Conservation (phyloP, 2,329 filamentous ascomycete genomes). For the Dissoconium aciculare region DNA sequence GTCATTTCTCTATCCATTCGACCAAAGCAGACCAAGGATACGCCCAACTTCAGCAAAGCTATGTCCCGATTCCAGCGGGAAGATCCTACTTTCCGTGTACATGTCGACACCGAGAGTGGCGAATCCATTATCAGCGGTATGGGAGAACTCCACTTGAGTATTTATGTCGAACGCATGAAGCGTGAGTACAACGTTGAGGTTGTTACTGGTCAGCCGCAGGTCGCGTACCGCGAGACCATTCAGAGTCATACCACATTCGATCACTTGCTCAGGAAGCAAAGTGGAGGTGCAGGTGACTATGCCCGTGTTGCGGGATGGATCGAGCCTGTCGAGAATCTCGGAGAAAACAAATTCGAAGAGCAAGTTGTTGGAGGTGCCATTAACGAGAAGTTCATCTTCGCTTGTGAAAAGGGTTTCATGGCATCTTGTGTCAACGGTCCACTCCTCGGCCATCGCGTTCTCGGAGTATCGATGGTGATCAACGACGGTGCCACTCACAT, state of each 20-base stretch:
- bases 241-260: slow-evolving; percentile 69
- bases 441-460: slow-evolving; percentile 79
- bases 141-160: slow-evolving; percentile 92
- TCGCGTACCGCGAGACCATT: slow-evolving; percentile 93
- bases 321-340: slow-evolving; percentile 62
- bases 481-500: slow-evolving; percentile 95
- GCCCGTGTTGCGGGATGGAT: slow-evolving; percentile 84
- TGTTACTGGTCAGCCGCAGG: slow-evolving; percentile 87
- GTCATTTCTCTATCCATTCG: slow-evolving; percentile 97
- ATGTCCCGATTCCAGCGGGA: slow-evolving; percentile 98
- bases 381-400: slow-evolving; percentile 86
- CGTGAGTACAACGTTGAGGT: slow-evolving; percentile 96
- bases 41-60: slow-evolving; percentile 90
- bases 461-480: slow-evolving; percentile 79
- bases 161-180: slow-evolving; percentile 92
- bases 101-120: slow-evolving; percentile 79
- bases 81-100: slow-evolving; percentile 92
- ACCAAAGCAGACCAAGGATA: slow-evolving; percentile 83
- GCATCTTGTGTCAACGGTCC: slow-evolving; percentile 72
- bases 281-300: slow-evolving; percentile 87
- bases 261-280: slow-evolving; percentile 88
- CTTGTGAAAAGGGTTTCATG: slow-evolving; percentile 90
- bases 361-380: slow-evolving; percentile 82
- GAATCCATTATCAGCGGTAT: slow-evolving; percentile 98
- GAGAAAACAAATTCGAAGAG: slow-evolving; percentile 70